phyloP scores from a whole-genome alignment of 257 asterid genomes.

The Fraxinus excelsior region DNA sequence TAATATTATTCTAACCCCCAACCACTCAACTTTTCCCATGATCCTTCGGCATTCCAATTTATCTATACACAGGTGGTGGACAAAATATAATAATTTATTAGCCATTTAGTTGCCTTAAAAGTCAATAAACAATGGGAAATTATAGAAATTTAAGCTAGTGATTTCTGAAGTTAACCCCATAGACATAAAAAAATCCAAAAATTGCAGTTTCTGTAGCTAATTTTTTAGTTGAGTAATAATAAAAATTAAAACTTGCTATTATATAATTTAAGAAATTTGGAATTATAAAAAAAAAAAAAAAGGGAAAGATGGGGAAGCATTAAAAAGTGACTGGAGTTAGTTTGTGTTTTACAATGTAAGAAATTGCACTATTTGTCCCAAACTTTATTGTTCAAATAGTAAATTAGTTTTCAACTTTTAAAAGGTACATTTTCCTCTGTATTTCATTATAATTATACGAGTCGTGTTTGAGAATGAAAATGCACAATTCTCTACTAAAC shows the following conservation, averaged over 20 bases:
- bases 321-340: too few relatives aligned
- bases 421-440: too few relatives aligned
- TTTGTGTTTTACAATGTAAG: too few relatives aligned
- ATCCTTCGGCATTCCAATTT: neutral
- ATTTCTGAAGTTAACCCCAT: neutral
- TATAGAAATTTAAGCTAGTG: neutral
- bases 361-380: too few relatives aligned
- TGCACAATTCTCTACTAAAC: too few relatives aligned
- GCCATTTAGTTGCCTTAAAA: neutral
- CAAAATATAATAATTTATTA: neutral
- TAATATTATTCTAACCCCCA: neutral
- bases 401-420: too few relatives aligned
- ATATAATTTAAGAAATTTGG: too few relatives aligned
- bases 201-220: neutral
- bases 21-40: neutral
- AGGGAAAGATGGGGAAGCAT: too few relatives aligned
- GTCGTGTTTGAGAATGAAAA: too few relatives aligned
- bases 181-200: constrained; percentile 1
- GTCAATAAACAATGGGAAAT: neutral
- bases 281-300: too few relatives aligned
- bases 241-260: neutral
- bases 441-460: too few relatives aligned
- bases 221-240: neutral
- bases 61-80: neutral
- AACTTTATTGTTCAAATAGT: too few relatives aligned